Conservation (phyloP, 352 stramenopile genomes). For the Globisporangium heterothallicum region DNA sequence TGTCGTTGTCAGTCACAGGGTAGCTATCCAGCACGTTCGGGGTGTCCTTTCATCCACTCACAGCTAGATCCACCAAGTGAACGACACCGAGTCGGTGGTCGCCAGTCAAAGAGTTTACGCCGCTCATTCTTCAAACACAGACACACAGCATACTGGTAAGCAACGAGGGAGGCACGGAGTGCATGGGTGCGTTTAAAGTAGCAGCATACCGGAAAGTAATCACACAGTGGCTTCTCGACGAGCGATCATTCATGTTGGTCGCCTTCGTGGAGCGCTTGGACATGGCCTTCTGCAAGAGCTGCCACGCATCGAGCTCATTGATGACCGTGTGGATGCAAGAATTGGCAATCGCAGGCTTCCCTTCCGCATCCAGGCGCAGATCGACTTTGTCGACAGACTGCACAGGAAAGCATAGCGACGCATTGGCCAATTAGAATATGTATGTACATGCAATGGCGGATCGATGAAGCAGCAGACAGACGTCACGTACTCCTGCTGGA, state of each 20-base stretch:
- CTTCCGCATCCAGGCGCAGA: conserved; percentile 59
- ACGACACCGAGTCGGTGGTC: conserved; percentile 58
- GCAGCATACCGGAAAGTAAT: conserved; percentile 66
- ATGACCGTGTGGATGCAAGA: conserved; percentile 49
- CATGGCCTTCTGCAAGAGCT: conserved; percentile 57
- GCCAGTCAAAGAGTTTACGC: conserved; percentile 53
- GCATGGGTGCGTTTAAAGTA: too few relatives aligned
- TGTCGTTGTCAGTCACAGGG: neutral
- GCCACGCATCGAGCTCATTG: conserved; percentile 60
- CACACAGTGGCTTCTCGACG: conserved; percentile 80
- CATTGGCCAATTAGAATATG: too few relatives aligned
- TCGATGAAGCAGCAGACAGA: too few relatives aligned
- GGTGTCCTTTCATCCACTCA: too few relatives aligned
- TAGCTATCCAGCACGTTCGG: neutral
- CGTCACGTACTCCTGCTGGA: conserved; percentile 34
- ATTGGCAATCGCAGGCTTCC: conserved; percentile 61
- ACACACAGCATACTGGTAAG: neutral
- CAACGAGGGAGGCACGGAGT: too few relatives aligned
- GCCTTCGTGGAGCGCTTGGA: conserved; percentile 65
- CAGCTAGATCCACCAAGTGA: conserved; percentile 77
- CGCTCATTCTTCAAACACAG: conserved; percentile 35
- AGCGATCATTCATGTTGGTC: conserved; percentile 83
- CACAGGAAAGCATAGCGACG: neutral
- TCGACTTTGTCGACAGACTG: conserved; percentile 68
- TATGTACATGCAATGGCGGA: too few relatives aligned